Conservation (phyloP, 331 rosid genomes). For the Acacia pycnantha region DNA sequence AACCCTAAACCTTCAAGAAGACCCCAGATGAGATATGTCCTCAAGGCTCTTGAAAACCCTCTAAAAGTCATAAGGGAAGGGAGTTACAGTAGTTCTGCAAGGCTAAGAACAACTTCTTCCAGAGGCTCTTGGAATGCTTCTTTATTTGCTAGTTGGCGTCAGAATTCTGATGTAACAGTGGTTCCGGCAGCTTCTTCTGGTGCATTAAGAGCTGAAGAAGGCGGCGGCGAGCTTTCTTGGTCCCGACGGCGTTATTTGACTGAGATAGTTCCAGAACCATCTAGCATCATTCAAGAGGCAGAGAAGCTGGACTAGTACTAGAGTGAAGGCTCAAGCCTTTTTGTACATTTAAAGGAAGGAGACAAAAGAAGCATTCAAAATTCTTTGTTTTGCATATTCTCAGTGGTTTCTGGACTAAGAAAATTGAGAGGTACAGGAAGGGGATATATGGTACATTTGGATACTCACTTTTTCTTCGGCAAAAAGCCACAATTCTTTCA, state of each 20-base stretch:
- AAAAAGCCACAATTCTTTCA: slow-evolving; percentile 55
- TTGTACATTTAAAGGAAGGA: slow-evolving; percentile 32
- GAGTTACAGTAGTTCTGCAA: slow-evolving; percentile 59
- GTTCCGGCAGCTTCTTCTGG: slow-evolving; percentile 53
- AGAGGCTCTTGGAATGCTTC: slow-evolving; percentile 97
- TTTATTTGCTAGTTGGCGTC: slow-evolving; percentile 93
- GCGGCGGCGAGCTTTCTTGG: slow-evolving; percentile 50
- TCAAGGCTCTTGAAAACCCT: slow-evolving; percentile 92
- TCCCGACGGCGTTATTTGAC: slow-evolving; percentile 61
- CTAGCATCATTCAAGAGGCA: slow-evolving; percentile 54
- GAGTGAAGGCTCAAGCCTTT: slow-evolving; percentile 30
- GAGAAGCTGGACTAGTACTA: slow-evolving; percentile 54
- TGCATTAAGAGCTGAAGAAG: slow-evolving; percentile 49
- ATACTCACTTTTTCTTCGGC: slow-evolving; percentile 46
- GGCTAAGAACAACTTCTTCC: slow-evolving; percentile 78
- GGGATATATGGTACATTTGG: slow-evolving; percentile 37
- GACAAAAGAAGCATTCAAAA: slow-evolving; percentile 25
- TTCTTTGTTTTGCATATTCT: slow-evolving; percentile 29
- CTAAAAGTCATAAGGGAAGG: slow-evolving; percentile 91
- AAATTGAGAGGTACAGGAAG: slow-evolving; percentile 27
- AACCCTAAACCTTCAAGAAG: slow-evolving; percentile 86
- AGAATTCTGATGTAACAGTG: slow-evolving; percentile 56
- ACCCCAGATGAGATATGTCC: slow-evolving; percentile 81
- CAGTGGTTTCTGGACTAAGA: slow-evolving; percentile 33
- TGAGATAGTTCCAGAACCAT: slow-evolving; percentile 87